Conservation (phyloP, 768 basidiomycete genomes). For the Grammothele lineata region DNA sequence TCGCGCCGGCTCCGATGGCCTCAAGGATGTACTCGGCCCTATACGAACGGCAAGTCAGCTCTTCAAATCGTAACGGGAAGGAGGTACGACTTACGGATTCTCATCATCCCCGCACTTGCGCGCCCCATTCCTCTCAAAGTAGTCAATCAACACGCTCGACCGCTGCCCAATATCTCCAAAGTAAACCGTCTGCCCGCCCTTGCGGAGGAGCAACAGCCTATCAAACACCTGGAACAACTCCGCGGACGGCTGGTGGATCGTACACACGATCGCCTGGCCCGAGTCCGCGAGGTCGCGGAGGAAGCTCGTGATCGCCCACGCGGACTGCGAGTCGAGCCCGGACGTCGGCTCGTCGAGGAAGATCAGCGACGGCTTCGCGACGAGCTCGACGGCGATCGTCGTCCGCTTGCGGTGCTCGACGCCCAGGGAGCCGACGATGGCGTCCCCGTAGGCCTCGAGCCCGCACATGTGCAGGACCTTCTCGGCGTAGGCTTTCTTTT, state of each 20-base stretch:
- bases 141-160: conserved; percentile 59
- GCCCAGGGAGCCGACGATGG: conserved; percentile 61
- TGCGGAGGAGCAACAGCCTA: conserved; percentile 66
- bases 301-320: conserved; percentile 79
- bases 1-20: conserved; percentile 54
- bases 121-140: conserved; percentile 71
- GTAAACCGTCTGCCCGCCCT: conserved; percentile 70
- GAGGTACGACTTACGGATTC: conserved; percentile 49
- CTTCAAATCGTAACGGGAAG: neutral
- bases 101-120: conserved; percentile 56
- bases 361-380: conserved; percentile 78
- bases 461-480: conserved; percentile 60
- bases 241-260: conserved; percentile 72
- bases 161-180: conserved; percentile 67
- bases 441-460: conserved; percentile 60
- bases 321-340: conserved; percentile 82
- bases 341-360: conserved; percentile 89
- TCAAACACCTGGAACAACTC: conserved; percentile 86
- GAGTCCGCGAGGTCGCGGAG: conserved; percentile 70
- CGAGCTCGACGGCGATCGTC: conserved; percentile 85
- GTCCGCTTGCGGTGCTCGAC: conserved; percentile 77
- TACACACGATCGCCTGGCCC: conserved; percentile 91
- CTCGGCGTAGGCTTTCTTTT: conserved; percentile 74
- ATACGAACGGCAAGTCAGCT: neutral
- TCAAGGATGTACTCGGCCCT: conserved; percentile 48